Evolutionary conservation across 2,329 filamentous ascomycete genomes (phyloP).

Genomic region (Pseudocercospora eumusae): DNA sequence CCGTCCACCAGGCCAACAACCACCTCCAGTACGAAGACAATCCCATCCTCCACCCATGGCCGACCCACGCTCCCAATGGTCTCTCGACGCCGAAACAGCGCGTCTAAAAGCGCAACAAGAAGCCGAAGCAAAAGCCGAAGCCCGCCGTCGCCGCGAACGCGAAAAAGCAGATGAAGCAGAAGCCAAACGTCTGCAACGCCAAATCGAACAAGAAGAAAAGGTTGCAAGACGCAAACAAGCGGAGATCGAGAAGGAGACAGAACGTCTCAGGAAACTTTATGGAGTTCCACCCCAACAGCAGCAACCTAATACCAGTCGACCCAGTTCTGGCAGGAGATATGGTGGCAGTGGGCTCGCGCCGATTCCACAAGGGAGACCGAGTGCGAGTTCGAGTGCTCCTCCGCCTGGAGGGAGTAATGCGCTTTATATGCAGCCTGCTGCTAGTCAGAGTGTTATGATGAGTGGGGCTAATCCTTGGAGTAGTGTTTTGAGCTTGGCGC

Average conservation of each 20-base stretch:
- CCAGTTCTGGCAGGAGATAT: neutral
- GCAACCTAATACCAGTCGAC: conserved; percentile 15
- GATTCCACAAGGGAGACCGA: conserved; percentile 30
- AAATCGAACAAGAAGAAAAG: conserved; percentile 58
- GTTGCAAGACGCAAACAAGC: conserved; percentile 54
- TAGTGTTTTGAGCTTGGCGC: conserved; percentile 19
- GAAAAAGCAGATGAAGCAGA: conserved; percentile 60
- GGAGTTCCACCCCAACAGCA: conserved; percentile 53
- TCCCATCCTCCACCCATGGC: conserved; percentile 42
- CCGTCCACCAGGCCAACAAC: conserved; percentile 23
- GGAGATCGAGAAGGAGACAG: conserved; percentile 71
- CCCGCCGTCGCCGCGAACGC: conserved; percentile 54
- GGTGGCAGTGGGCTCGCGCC: conserved; percentile 18
- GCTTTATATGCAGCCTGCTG: conserved; percentile 36
- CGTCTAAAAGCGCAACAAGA: conserved; percentile 48
- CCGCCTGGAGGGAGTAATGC: conserved; percentile 30
- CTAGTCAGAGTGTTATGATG: conserved; percentile 38
- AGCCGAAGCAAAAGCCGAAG: conserved; percentile 52
- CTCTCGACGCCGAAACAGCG: conserved; percentile 53
- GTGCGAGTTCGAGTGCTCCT: conserved; percentile 20
- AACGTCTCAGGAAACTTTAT: conserved; percentile 68
- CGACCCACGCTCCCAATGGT: conserved; percentile 57
- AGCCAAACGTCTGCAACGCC: conserved; percentile 59
- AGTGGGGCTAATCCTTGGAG: conserved; percentile 35
- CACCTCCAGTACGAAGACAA: conserved; percentile 9